phyloP scores from a whole-genome alignment of 202 grass and related monocot genomes.

The Sporobolus alterniflorus region DNA sequence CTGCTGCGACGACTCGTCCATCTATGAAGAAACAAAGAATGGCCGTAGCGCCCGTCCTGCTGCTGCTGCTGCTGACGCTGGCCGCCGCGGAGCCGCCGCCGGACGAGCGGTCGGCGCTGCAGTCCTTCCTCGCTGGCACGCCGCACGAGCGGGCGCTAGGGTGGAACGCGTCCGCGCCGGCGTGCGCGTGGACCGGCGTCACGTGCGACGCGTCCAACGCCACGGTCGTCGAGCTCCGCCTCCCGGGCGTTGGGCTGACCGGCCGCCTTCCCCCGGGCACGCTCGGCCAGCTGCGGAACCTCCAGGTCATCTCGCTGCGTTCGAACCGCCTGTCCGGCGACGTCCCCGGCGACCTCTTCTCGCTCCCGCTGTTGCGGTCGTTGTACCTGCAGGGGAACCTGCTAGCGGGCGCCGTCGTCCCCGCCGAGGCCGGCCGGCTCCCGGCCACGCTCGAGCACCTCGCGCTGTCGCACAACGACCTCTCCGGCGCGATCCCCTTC shows the following conservation, averaged over 20 bases:
- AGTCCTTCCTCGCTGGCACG: slow-evolving; percentile 52
- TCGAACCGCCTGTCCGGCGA: slow-evolving; percentile 70
- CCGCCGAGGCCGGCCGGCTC: slow-evolving; percentile 32
- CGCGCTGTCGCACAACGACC: slow-evolving; percentile 56
- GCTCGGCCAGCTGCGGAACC: slow-evolving; percentile 40
- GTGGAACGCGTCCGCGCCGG: slow-evolving; percentile 53
- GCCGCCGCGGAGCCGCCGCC: slow-evolving; percentile 37
- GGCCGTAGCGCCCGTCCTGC: background rate
- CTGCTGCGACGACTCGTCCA: background rate
- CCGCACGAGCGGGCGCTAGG: slow-evolving; percentile 62
- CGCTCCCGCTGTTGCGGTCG: slow-evolving; percentile 43
- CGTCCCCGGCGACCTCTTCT: slow-evolving; percentile 64
- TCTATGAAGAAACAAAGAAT: too few relatives aligned
- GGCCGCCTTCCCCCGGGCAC: slow-evolving; percentile 52
- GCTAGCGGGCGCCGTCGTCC: slow-evolving; percentile 56
- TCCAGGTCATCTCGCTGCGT: slow-evolving; percentile 71
- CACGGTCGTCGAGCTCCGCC: slow-evolving; percentile 57
- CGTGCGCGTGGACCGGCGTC: slow-evolving; percentile 78
- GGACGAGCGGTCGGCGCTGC: slow-evolving; percentile 49
- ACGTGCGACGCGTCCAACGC: slow-evolving; percentile 55
- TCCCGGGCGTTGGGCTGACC: slow-evolving; percentile 74
- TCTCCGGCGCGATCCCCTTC: slow-evolving; percentile 52
- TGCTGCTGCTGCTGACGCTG: background rate
- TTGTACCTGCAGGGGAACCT: slow-evolving; percentile 72
- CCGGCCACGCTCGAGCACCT: slow-evolving; percentile 58